Conservation (phyloP, 345 rosid genomes). For the Sonneratia alba region DNA sequence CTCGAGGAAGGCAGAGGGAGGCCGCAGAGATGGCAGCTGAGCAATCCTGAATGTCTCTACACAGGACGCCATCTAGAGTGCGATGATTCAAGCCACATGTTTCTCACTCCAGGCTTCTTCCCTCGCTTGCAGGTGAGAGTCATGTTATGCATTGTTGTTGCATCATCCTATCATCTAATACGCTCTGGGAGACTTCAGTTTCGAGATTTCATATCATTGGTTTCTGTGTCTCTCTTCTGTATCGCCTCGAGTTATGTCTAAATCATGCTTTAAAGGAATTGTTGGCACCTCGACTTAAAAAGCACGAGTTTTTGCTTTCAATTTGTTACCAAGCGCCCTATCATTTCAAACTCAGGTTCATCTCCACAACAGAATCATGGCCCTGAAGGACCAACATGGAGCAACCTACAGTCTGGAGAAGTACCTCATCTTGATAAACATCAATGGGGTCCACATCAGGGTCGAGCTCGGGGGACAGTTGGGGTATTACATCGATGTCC, state of each 20-base stretch:
- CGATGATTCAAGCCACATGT: constrained; percentile 82
- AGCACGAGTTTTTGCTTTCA: neutral
- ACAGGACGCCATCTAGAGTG: constrained; percentile 88
- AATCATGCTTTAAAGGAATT: no score
- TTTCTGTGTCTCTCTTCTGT: no score
- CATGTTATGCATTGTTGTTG: neutral
- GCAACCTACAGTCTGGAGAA: constrained; percentile 82
- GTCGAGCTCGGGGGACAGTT: constrained; percentile 90
- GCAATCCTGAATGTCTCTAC: constrained; percentile 43
- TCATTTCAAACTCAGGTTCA: constrained; percentile 47
- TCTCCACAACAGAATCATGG: constrained; percentile 71
- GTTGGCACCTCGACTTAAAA: no score
- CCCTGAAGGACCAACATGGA: constrained; percentile 70
- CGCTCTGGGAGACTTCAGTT: neutral
- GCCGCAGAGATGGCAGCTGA: constrained; percentile 71
- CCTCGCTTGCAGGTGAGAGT: constrained; percentile 74
- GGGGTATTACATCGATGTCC: constrained; percentile 76
- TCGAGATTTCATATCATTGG: neutral
- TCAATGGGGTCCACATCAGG: constrained; percentile 71
- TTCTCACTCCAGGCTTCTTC: constrained; percentile 86
- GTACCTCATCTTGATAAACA: constrained; percentile 57
- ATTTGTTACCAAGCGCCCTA: neutral
- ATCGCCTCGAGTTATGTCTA: no score
- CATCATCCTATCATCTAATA: neutral
- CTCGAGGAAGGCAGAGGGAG: constrained; percentile 95